Conservation (phyloP, 83 land plant genomes). For the Thuja plicata region DNA sequence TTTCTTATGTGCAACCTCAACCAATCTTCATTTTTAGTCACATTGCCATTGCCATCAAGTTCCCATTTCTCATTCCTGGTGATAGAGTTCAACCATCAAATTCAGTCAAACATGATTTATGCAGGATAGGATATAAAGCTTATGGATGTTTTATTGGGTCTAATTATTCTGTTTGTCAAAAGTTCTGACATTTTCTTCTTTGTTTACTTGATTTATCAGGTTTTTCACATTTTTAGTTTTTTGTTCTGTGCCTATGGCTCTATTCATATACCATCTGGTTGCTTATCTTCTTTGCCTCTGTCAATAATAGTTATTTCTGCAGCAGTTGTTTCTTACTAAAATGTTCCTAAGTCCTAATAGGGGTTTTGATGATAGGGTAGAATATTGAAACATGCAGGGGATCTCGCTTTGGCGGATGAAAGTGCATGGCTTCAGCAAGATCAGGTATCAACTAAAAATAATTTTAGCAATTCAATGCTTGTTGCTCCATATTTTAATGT, state of each 20-base stretch:
- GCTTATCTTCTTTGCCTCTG: not conserved
- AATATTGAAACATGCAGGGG: conserved; percentile 93
- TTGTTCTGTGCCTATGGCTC: not conserved
- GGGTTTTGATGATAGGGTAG: conserved; percentile 59
- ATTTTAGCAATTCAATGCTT: not conserved
- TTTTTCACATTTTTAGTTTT: too few species aligned
- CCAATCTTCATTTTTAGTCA: too few species aligned
- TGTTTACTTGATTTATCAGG: not conserved
- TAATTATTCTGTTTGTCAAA: too few species aligned
- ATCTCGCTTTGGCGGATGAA: conserved; percentile 72
- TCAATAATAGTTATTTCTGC: not conserved
- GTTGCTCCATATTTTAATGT: not conserved
- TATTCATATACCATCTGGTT: not conserved
- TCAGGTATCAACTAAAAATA: conserved; percentile 46
- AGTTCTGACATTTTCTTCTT: too few species aligned
- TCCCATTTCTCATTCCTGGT: too few species aligned
- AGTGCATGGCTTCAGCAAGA: conserved; percentile 99
- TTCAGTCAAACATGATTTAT: too few species aligned
- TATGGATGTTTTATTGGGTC: too few species aligned
- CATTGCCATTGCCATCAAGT: too few species aligned
- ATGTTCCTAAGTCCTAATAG: not conserved
- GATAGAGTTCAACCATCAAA: too few species aligned
- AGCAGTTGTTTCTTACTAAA: not conserved
- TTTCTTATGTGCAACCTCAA: too few species aligned
- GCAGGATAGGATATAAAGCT: too few species aligned